phyloP scores from a whole-genome alignment of 768 basidiomycete species.

The Clitopilus passeckerianus region DNA sequence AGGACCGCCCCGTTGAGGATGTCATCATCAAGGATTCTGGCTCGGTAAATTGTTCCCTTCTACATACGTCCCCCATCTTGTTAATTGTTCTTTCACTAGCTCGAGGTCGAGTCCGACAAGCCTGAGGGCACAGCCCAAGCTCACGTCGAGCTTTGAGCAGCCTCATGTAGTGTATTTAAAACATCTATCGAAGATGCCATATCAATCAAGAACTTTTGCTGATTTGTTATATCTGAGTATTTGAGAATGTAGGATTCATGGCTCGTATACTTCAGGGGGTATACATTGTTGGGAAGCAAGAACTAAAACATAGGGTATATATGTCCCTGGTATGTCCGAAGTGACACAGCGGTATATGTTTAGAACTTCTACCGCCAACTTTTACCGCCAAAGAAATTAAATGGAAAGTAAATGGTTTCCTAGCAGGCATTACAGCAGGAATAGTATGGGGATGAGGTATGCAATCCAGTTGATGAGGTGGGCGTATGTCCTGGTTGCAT shows the following conservation, averaged over 20 bases:
- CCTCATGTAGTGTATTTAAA: constrained; percentile 14
- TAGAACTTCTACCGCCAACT: too few species aligned
- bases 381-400: too few species aligned
- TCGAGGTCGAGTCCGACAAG: constrained; percentile 57
- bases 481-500: not conserved
- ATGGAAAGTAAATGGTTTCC: too few species aligned
- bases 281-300: too few species aligned
- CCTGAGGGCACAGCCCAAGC: constrained; percentile 78
- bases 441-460: constrained; percentile 27
- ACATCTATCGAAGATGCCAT: not conserved
- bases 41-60: constrained; percentile 52
- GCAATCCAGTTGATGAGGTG: not conserved
- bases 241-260: too few species aligned
- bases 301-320: too few species aligned
- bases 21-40: constrained; percentile 82
- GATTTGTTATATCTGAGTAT: too few species aligned
- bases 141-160: constrained; percentile 86
- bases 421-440: constrained; percentile 2
- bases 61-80: not conserved
- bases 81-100: constrained; percentile 25
- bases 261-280: too few species aligned
- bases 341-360: too few species aligned
- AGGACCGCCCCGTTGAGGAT: constrained; percentile 72
- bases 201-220: not conserved
- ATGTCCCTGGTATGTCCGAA: too few species aligned